Base-by-base conservation (phyloP, 2,329 filamentous ascomycete genomes). In the Didymella segeticola region DNA sequence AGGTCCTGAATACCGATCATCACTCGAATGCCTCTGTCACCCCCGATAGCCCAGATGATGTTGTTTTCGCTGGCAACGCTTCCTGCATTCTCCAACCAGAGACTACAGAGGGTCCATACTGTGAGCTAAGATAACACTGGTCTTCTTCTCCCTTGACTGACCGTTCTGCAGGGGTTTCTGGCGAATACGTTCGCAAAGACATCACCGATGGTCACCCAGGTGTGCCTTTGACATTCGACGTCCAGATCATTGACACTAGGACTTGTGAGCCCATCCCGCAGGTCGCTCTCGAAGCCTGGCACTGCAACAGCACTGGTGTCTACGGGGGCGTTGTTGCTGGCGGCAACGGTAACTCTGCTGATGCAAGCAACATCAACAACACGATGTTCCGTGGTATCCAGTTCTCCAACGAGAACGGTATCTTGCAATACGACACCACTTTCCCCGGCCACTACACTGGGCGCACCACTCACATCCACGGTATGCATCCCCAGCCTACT, bases 221-320 rank as follows among this genome's bases (percentile, higher is more conserved):
- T 39, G 69, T 83, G 31, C 73, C 76, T 27, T 67, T 82, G 37
- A 74, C 75, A 8, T 66, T 82, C 25, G 80, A 82, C 60, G 73
- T 80, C 53, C 81, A 83, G 65, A 69, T 83, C 30, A 74, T 83
- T 38, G 80, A 84, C 53, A 75, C 79, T 22, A 69, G 74, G 19
- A 83, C 80, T 4, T 84, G 81, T 67, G 68, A 81, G 60, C 77
- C 79, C 5, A 71, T 82, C 1, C 68, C 76, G 2, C 68, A 78
- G 39, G 73, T 78, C 14, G 78, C 75, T 33, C 62, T 83, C 11
- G 81, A 83, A 55, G 78, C 82, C 56, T 83, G 82, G 81, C 58
- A 63, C 38, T 57, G 49, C 53, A 58, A 59, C 31, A 45, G 22
- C 17, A 47, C 43, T n/a, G 79, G 79, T 17, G 72, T 79, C 14